Percentiles rank a stretch among this genome's conserved stretches.
Conservation (phyloP, 2,329 filamentous ascomycete genomes). For the Exophiala mesophila region DNA sequence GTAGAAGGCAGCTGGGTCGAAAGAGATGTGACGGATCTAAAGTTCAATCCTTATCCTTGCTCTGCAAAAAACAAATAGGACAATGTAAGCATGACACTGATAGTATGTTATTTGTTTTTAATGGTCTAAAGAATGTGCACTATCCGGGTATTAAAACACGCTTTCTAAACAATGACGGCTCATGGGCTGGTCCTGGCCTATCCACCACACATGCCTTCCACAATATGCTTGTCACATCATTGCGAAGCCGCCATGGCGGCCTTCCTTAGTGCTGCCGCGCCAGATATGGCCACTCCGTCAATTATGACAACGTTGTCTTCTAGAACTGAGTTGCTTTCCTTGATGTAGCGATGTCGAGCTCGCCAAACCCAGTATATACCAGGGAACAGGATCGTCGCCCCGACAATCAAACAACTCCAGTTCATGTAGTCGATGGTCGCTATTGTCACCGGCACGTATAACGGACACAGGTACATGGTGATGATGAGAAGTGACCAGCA, state of each 20-base stretch:
- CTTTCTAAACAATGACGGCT: too few relatives aligned
- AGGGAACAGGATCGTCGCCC: constrained; percentile 18
- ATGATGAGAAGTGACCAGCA: constrained; percentile 21
- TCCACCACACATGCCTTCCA: too few relatives aligned
- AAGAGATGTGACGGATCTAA: too few relatives aligned
- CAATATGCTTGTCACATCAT: not conserved
- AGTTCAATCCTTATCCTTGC: too few relatives aligned
- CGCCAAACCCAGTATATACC: constrained; percentile 22
- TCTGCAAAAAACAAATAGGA: too few relatives aligned
- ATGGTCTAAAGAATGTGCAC: too few relatives aligned
- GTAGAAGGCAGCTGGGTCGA: too few relatives aligned
- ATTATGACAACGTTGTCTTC: constrained; percentile 17
- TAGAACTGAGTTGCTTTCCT: constrained; percentile 13
- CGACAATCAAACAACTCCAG: constrained; percentile 20
- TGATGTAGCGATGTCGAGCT: constrained; percentile 16
- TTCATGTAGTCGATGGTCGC: constrained; percentile 23
- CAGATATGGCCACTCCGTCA: constrained; percentile 10
- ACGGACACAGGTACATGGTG: constrained; percentile 17
- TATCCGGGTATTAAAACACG: too few relatives aligned
- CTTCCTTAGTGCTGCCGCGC: constrained; percentile 8
- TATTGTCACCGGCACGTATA: constrained; percentile 21
- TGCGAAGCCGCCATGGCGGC: constrained; percentile 3
- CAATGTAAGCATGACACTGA: too few relatives aligned
- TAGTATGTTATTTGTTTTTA: too few relatives aligned
- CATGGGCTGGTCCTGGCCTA: too few relatives aligned